A percentile compares a stretch with the other conserved stretches of the same genome.
These are phyloP conservation scores for Withania somnifera DNA, from an alignment of 305 asterid species.

Conservation along the genomic window DNA sequence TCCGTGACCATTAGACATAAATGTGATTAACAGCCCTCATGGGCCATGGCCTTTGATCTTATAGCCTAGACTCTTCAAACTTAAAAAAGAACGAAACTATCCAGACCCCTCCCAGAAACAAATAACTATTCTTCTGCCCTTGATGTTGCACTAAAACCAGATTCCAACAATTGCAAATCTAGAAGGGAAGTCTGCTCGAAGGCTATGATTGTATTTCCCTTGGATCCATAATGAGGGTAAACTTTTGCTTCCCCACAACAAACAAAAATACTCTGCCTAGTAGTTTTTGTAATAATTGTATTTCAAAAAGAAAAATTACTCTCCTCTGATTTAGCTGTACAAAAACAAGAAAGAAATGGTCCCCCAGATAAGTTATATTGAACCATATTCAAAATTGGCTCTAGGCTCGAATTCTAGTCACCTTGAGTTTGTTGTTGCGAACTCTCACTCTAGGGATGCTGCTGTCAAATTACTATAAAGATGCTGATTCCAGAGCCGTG, in stretches of 20 bases:
- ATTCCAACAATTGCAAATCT: neutral
- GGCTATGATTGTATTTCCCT: neutral
- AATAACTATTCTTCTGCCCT: neutral
- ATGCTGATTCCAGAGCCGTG: slow-evolving; percentile 55
- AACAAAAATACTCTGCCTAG: neutral
- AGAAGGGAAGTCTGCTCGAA: neutral
- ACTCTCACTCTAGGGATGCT: slow-evolving; percentile 21
- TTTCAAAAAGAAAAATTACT: neutral
- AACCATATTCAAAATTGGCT: slow-evolving; percentile 20
- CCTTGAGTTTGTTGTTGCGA: slow-evolving; percentile 46
- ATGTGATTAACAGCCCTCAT: neutral
- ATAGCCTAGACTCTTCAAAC: neutral
- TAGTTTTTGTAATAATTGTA: neutral
- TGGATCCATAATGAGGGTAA: neutral
- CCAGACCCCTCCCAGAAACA: neutral
- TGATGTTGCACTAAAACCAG: neutral
- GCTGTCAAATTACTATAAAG: slow-evolving; percentile 23
- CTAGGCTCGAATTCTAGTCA: slow-evolving; percentile 18
- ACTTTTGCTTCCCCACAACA: neutral
- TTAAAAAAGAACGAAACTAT: no score
- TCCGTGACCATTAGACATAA: neutral
- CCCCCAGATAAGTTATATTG: neutral
- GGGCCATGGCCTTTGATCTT: neutral
- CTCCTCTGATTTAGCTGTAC: neutral
- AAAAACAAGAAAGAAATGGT: neutral